Percentiles rank a stretch among this genome's conserved stretches.
These are phyloP conservation scores for Balakata baccata DNA, from an alignment of 345 rosid species.

Conservation along the genomic window DNA sequence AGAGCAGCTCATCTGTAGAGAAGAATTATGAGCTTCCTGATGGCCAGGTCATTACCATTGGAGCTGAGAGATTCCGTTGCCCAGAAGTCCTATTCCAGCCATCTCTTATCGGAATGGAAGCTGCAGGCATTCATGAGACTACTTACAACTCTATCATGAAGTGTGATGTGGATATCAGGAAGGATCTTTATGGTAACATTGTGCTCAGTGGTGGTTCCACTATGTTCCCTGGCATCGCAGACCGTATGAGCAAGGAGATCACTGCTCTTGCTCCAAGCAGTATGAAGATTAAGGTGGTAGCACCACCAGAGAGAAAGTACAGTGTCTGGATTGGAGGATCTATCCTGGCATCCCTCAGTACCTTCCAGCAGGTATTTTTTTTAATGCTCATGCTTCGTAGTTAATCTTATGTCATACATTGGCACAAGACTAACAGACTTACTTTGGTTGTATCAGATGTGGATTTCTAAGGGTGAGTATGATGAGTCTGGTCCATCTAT, in stretches of 20 bases:
- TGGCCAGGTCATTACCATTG: neutral
- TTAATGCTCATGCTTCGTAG: neutral
- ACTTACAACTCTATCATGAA: neutral
- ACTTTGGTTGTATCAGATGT: neutral
- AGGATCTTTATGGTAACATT: neutral
- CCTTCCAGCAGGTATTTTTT: neutral
- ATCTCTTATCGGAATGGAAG: neutral
- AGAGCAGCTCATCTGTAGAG: neutral
- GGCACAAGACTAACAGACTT: neutral
- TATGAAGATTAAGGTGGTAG: neutral
- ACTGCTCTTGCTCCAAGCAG: slow-evolving; percentile 1
- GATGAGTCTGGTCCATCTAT: neutral
- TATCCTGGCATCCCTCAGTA: neutral
- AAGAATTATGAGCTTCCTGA: neutral
- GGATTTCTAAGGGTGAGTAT: neutral
- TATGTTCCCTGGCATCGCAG: neutral
- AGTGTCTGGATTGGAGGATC: slow-evolving; percentile 3
- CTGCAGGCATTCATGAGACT: neutral
- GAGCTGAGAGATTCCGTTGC: neutral
- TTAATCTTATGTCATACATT: no score
- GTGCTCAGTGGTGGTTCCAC: slow-evolving; percentile 1
- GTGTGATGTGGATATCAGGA: neutral
- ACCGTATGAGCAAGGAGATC: neutral
- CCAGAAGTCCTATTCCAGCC: neutral
- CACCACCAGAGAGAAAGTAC: slow-evolving; percentile 2